Percentiles rank a stretch among this genome's conserved stretches.
Evolutionary conservation across 1,284 basidiomycete genomes (phyloP).

Genomic region (Fomitopsis schrenkii): DNA sequence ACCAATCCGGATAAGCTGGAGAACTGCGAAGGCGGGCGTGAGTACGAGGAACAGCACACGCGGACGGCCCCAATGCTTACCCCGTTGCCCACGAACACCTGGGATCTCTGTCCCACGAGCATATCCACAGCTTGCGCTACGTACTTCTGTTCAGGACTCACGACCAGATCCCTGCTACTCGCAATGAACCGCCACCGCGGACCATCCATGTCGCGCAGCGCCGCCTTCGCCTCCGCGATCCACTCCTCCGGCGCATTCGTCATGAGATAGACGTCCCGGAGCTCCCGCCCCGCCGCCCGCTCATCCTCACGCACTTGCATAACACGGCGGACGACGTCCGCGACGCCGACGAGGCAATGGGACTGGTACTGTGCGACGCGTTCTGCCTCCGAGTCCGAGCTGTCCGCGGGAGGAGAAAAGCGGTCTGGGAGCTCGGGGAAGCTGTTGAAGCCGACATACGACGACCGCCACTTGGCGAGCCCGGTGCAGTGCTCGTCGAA

Average conservation of each 20-base stretch:
- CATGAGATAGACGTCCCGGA: slow-evolving; percentile 31
- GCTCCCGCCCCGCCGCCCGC: slow-evolving; percentile 12
- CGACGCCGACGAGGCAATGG: slow-evolving; percentile 39
- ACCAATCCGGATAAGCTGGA: too few relatives aligned
- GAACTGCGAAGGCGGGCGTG: too few relatives aligned
- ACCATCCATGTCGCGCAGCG: slow-evolving; percentile 6
- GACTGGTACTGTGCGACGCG: slow-evolving; percentile 26
- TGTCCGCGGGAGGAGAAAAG: slow-evolving; percentile 32
- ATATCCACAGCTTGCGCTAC: too few relatives aligned
- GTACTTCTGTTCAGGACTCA: too few relatives aligned
- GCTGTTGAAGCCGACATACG: slow-evolving; percentile 38
- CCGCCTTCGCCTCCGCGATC: slow-evolving; percentile 23
- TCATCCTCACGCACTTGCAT: slow-evolving; percentile 30
- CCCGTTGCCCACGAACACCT: too few relatives aligned
- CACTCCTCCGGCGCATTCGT: slow-evolving; percentile 32
- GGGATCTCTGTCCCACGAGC: too few relatives aligned
- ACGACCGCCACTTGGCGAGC: slow-evolving; percentile 37
- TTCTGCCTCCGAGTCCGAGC: slow-evolving; percentile 23
- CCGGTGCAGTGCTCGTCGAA: slow-evolving; percentile 46
- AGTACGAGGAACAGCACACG: too few relatives aligned
- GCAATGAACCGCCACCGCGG: too few relatives aligned
- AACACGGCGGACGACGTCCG: slow-evolving; percentile 35
- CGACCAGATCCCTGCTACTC: too few relatives aligned
- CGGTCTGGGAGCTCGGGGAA: slow-evolving; percentile 37
- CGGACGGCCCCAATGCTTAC: too few relatives aligned